Base-by-base conservation (phyloP, 352 stramenopile genomes). In the Pythium graminicola region DNA sequence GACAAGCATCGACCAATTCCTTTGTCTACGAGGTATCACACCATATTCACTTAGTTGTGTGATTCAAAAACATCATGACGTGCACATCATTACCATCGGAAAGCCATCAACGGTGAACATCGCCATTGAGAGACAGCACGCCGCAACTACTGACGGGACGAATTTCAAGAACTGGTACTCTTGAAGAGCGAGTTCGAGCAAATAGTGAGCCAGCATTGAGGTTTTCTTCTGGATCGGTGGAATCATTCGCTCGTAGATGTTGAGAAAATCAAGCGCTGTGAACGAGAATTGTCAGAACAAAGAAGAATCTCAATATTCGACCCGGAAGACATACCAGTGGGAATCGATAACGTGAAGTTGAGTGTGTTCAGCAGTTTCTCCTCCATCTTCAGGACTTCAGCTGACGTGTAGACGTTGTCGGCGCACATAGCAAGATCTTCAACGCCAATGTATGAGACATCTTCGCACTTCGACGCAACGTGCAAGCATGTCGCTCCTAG, bases 371-470 rank as follows among this genome's bases (percentile, higher is more conserved):
- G 65, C 59, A 96, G 58, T 60, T 94, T 84, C 67, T 96, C 85
- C 62, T 96, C 86, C 77, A 95, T 95, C 62, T 91, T 84, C 54
- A 96, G 61, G 47, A 96, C 86, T 57, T 96, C 81, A 11, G 79
- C 76, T 9, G 84, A 92, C 3, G 78, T 89, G 64, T 95, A 95
- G 8, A 96, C 86, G 47, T 94, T 95, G 63, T 96, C 86, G 1
- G 86, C 86, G 52, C 86, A 96, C 76, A 95, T 93, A 4, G 86
- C 85, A 16, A 96, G 67, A 50, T 96, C 86, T 55, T 95, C 85
- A 26, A 96, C 86, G 10, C 86, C 85, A 54, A 96, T 96, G 66
- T 96, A 96, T 26, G 85, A 95, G 3, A 96, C 86, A 39, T 96
- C 86, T 73, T 96, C 86, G 57, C 83, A 95, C 49, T 96, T 96